Evolutionary conservation across 371 early-diverging fungal genomes (phyloP), one percentile per base, ranked within the genome.

Genomic region (Coemansia sp.): DNA sequence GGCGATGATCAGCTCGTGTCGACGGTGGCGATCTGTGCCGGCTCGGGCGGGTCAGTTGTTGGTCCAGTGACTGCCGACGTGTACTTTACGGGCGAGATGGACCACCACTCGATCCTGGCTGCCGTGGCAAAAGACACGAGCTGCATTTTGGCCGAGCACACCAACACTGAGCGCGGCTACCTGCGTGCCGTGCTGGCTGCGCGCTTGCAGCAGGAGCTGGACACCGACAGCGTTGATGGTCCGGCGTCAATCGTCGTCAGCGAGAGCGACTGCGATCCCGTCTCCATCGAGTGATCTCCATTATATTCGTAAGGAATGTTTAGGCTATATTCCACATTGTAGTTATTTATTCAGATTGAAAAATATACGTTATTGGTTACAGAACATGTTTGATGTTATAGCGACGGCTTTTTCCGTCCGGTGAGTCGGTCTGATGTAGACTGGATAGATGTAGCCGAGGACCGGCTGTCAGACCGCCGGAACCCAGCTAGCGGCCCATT

Each of bases 161-260:
- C 92, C 11, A 92, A 94, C 68, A 91, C 92, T 0, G 99, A 99
- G 80, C 87, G 99, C 59, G 95, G 99, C 2, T 98, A 90, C 76
- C 81, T 99, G 42, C 67, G 76, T 4, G 84, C 84, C 7, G 83
- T 89, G 4, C 78, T 97, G 34, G 83, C 88, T 61, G 84, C 85
- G 14, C 80, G 84, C 48, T 78, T 97, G 66, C 83, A 84, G 64
- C 77, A 76, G 45, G 68, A 84, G 60, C 77, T 95, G 37, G 84
- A 84, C 47, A 65, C 58, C 1, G 80, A 83, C 21, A 82, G 78
- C 26, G 73, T 72, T 3, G 86, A 84, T 0, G 84, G 84, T 34
- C 27, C 71, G 0, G 81, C 89, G 14, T 82, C 86, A 40, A 85
- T 91, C 1, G 63, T 89, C 39, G 90, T 91, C 4, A 90, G 91